These are phyloP conservation scores for Kwoniella shivajii DNA, from an alignment of 1,284 basidiomycete genomes.

Conservation along the genomic window DNA sequence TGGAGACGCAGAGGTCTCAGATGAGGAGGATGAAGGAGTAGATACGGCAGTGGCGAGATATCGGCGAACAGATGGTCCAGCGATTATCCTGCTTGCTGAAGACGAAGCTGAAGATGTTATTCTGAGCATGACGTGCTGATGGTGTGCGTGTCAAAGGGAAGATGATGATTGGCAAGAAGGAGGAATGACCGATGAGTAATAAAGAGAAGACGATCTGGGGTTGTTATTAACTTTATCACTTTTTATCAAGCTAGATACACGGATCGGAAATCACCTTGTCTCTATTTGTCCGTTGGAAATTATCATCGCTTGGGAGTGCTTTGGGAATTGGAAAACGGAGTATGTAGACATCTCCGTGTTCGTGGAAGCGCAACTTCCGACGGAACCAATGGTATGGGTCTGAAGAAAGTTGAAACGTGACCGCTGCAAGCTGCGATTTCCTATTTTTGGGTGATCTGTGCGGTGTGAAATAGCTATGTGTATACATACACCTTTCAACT, in stretches of 20 bases:
- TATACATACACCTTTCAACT: slow-evolving; percentile 2
- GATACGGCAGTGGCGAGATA: slow-evolving; percentile 15
- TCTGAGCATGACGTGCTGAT: not conserved
- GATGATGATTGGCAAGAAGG: too few relatives aligned
- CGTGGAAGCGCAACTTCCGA: not conserved
- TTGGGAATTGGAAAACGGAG: slow-evolving; percentile 1
- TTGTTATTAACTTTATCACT: not conserved
- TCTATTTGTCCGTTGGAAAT: not conserved
- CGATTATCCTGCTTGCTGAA: slow-evolving; percentile 6
- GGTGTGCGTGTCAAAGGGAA: not conserved
- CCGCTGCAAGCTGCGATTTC: not conserved
- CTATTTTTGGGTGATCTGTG: not conserved
- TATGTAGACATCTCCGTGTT: not conserved
- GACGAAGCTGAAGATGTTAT: not conserved
- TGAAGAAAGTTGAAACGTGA: not conserved
- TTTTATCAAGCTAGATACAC: not conserved
- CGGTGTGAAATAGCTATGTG: not conserved
- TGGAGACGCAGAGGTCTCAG: slow-evolving; percentile 13
- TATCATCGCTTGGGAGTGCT: not conserved
- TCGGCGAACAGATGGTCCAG: slow-evolving; percentile 5
- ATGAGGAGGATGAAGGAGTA: not conserved
- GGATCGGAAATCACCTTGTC: slow-evolving; percentile 2
- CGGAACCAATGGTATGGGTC: not conserved
- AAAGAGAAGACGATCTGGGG: not conserved
- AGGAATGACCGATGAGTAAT: too few relatives aligned